Evolutionary conservation across 768 basidiomycete species (phyloP), one percentile per base, ranked within the genome.

Genomic region (Cytidiella melzeri): DNA sequence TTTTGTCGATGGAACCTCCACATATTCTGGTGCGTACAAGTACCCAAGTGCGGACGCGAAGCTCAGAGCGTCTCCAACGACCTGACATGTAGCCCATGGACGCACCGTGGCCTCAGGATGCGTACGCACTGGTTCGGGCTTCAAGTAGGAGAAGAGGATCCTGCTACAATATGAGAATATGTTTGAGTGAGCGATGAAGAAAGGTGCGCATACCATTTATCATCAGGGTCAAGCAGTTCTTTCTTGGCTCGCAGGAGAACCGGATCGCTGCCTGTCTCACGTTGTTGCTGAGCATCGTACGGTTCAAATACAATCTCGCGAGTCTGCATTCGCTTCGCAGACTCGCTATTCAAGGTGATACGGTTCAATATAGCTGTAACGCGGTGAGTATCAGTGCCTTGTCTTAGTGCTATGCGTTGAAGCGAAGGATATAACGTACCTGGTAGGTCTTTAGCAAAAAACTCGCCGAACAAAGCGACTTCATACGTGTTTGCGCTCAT

Each of bases 31-130:
- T 5, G 65, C 81, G 52, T 64, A 87, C 83, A 77, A 65, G 57
- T 87, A 92, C 51, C 89, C 89, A 24, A 92, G 68, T 2, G 86
- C 85, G 45, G 80, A 84, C 12, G 87, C 87, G 62, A 91, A 90
- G 60, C 82, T 81, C 26, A 88, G 66, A 10, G 86, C 87, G 63
- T 92, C 87, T 1, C 89, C 89, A 21, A 79, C 72, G 19, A 92
- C 83, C 58, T 87, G 79, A 52, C 82, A 84, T 26, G 79, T 84
- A 12, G 87, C 83, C 83, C 89, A 91, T 9, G 90, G 87, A 43
- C 89, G 76, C 41, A 92, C 89, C 3, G 90, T 92, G 1, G 88
- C 87, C 61, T 91, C 87, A 9, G 89, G 88, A 57, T 91, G 84
- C 13, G 84, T 82, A 40, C 88, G 79, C 10, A 80, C 81, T n/a